Evolutionary conservation across 1,139 yeast species (phyloP).

Genomic region (Scheffersomyces illinoinensis): DNA sequence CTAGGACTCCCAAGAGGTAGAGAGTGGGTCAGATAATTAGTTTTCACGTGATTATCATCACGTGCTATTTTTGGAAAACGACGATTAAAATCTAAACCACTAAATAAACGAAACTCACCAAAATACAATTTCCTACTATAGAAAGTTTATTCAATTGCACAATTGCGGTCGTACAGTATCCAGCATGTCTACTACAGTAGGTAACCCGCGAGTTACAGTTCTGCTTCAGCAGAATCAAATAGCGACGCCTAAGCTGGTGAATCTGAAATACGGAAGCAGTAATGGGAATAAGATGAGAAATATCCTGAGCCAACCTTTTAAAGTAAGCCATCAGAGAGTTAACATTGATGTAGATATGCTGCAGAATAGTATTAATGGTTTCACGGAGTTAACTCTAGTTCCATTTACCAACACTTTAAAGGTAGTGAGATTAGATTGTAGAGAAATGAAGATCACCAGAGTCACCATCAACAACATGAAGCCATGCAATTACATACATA

Average conservation of each 20-base stretch:
- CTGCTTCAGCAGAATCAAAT: background rate
- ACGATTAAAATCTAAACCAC: background rate
- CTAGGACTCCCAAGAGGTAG: no score
- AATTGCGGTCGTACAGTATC: background rate
- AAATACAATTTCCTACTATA: background rate
- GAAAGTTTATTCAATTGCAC: background rate
- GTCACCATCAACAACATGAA: constrained; percentile 57
- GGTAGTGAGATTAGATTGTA: constrained; percentile 71
- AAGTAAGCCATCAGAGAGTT: constrained; percentile 70
- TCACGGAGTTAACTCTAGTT: constrained; percentile 77
- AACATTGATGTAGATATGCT: constrained; percentile 67
- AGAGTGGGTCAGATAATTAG: no score
- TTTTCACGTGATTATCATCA: no score
- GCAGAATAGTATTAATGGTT: constrained; percentile 57
- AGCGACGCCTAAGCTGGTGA: background rate
- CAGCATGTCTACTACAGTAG: background rate
- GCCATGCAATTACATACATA: constrained; percentile 36
- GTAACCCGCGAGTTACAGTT: background rate
- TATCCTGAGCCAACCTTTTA: constrained; percentile 44
- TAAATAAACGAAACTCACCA: background rate
- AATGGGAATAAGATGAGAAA: constrained; percentile 23
- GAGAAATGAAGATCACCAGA: constrained; percentile 67
- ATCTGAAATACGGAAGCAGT: background rate
- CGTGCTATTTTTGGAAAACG: background rate
- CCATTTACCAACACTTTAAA: constrained; percentile 66